Base-by-base conservation (phyloP, 148 eudicot species). In the Cornus controversa region DNA sequence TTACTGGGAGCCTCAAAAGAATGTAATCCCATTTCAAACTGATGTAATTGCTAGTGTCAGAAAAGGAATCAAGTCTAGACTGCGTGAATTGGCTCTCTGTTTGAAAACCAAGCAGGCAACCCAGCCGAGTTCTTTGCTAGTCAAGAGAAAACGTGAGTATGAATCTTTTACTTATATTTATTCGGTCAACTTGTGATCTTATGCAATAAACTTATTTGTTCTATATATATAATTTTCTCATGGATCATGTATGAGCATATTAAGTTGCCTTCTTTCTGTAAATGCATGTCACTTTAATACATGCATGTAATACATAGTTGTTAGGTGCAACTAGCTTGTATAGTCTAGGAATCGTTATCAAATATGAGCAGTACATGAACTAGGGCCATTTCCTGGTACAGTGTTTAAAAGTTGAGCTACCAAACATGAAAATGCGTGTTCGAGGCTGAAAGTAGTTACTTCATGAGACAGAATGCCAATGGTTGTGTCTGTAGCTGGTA, bases 1-100 rank as follows among this genome's bases (percentile, higher is more conserved):
- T 77, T 95, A 95, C 73, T 95, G 98, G 98, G 91, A 91, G 79
- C 90, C 93, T 78, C 98, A 95, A 73, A 86, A 86, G 80, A 82
- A 79, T 72, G 87, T 88, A 57, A 89, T 95, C 72, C 91, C 87
- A 60, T 75, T 53, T 67, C 84, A 74, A 72, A 74, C 83, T 53
- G 85, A 89, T 73, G 72, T 69, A 80, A 83, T 77, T 69, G 75
- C 84, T 57, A 82, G 81, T 65, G 75, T 82, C 75, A 82, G 80
- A 83, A 91, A 89, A 86, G 91, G 89, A 87, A 89, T 90, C 58
- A 90, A 83, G 80, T 87, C 81, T 34, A 89, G 70, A 54, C 72
- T 95, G 50, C 89, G 82, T 76, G 88, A 90, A 81, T 75, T 93
- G 75, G 85, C 89, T 72, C 69, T 83, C 50, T 67, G 81, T 77